These are phyloP conservation scores for Ceratocystis diversiconidia DNA, from an alignment of 2,329 filamentous ascomycete genomes.

Conservation along the genomic window DNA sequence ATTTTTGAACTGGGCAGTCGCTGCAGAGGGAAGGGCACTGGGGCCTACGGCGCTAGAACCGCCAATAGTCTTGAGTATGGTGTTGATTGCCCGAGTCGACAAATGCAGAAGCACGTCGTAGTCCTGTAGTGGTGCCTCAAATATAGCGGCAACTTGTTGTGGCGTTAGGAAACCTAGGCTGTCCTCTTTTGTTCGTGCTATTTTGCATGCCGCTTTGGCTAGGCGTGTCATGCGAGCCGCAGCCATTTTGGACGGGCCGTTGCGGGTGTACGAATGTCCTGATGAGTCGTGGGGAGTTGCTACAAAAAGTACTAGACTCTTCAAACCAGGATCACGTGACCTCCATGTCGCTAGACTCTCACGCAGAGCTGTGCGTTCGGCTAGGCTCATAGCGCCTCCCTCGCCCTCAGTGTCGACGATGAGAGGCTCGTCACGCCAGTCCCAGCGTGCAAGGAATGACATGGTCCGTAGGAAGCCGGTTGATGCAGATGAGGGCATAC, in stretches of 20 bases:
- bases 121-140: constrained; percentile 56
- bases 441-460: constrained; percentile 70
- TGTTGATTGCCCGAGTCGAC: constrained; percentile 37
- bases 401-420: constrained; percentile 52
- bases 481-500: constrained; percentile 57
- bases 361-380: constrained; percentile 47
- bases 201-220: constrained; percentile 57
- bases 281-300: constrained; percentile 65
- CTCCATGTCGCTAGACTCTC: constrained; percentile 73
- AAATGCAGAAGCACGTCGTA: constrained; percentile 80
- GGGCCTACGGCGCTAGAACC: constrained; percentile 24
- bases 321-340: constrained; percentile 77
- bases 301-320: constrained; percentile 64
- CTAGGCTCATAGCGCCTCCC: constrained; percentile 32
- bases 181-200: constrained; percentile 40
- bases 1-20: constrained; percentile 58
- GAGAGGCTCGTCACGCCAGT: constrained; percentile 75
- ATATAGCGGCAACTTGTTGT: constrained; percentile 35
- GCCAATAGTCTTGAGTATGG: constrained; percentile 28
- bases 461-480: constrained; percentile 73
- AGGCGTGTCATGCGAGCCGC: constrained; percentile 71
- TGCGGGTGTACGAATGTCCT: constrained; percentile 64
- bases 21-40: constrained; percentile 24
- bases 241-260: constrained; percentile 61
- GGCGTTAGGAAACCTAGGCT: constrained; percentile 36